Conservation (phyloP, 2,329 filamentous ascomycete genomes). For the Thelonectria olida region DNA sequence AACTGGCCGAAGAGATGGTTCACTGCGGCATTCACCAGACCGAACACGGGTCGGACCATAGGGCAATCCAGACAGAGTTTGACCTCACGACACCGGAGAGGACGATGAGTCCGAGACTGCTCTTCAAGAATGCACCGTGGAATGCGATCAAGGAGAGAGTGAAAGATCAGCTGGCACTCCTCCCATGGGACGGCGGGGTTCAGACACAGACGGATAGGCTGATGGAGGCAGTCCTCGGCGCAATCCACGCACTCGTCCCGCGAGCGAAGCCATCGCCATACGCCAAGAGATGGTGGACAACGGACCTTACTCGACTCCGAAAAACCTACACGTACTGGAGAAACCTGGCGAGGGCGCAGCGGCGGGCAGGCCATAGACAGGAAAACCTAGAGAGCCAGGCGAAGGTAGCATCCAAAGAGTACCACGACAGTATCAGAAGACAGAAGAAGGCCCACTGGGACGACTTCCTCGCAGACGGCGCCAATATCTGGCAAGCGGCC, state of each 20-base stretch:
- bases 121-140: constrained; percentile 39
- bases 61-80: constrained; percentile 43
- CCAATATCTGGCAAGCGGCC: constrained; percentile 34
- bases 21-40: constrained; percentile 26
- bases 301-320: constrained; percentile 5
- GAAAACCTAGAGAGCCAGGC: neutral
- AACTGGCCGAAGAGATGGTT: constrained; percentile 27
- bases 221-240: constrained; percentile 3
- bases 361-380: neutral
- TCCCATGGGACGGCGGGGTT: neutral
- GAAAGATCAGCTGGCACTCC: neutral
- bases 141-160: constrained; percentile 10
- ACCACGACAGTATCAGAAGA: neutral
- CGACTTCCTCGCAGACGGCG: neutral
- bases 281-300: constrained; percentile 17
- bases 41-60: constrained; percentile 43
- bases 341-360: constrained; percentile 7
- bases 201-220: neutral
- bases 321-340: constrained; percentile 24
- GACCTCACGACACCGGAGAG: constrained; percentile 24
- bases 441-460: neutral
- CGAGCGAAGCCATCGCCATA: constrained; percentile 11
- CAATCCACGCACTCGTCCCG: constrained; percentile 10
- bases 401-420: neutral
- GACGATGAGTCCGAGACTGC: constrained; percentile 23